Evolutionary conservation across 768 basidiomycete species (phyloP), one percentile per base, ranked within the genome.

Genomic region (Agrocybe praecox): DNA sequence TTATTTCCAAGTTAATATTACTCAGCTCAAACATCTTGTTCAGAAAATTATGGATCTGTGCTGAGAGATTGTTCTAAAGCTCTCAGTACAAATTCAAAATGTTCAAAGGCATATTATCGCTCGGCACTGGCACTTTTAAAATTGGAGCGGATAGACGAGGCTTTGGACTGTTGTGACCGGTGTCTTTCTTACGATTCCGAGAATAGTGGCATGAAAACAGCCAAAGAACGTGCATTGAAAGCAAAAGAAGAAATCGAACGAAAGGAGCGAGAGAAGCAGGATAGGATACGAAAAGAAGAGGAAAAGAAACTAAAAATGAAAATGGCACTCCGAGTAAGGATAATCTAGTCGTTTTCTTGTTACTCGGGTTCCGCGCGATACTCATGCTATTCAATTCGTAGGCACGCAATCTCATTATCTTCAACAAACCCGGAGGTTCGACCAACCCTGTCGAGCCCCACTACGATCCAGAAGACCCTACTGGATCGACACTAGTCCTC

Each of bases 41-140:
- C 67, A 94, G 95, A 90, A 69, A 99, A 98, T 70, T 90, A 90
- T 63, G 92, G 95, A 9, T 82, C 85, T 23, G 93, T 93, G 7
- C 79, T 99, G 44, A 80, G 83, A 57, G 97, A 98, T 69, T 93
- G 92, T 67, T 90, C 92, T 10, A 82, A 76, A 52, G 91, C 85
- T 0, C 74, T 97, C 24, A 68, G 68, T 0, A 54, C 84, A n/a
- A 89, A 91, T 65, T 72, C 79, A 0, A 77, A 72, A 44, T 86
- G 88, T 2, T 81, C 89, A 1, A 98, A 99, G 67, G 93, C 93
- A 2, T 86, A 87, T 62, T 97, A 92, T 68, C 87, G 97, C 33
- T 95, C 94, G 9, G 87, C 87, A 0, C 68, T 84, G 51, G 94
- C 94, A 1, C 78, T 98, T 4, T 52, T 92, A 12, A 82, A 85